Base-by-base conservation (phyloP, 2,329 filamentous ascomycete genomes). In the Talaromyces sp. region DNA sequence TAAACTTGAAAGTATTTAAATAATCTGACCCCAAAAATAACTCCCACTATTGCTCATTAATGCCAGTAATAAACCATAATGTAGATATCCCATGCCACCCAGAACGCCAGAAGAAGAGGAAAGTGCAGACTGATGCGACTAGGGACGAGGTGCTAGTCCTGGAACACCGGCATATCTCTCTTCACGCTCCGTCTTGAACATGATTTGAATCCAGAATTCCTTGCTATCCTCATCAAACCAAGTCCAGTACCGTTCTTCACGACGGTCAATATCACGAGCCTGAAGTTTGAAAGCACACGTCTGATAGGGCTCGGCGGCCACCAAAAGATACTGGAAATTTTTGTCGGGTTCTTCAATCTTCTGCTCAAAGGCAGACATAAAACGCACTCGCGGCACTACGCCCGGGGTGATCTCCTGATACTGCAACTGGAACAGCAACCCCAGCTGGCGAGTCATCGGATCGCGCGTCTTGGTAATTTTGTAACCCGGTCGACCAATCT, bases 321-420 rank as follows among this genome's bases (percentile, higher is more conserved):
- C 90, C 56, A 97, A 82, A 67, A 99, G 81, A 74, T 97, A 99
- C 82, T 99, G 94, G 72, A 88, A 97, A 67, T 87, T 88, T 78
- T 94, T 92, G 75, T 99, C 93, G 11, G 92, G 91, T 66, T 97
- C 91, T 76, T 99, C 94, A 57, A 97, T 82, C 75, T 90, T 92
- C 83, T 99, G 94, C 77, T 96, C 91, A 74, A 92, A 99, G 14
- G 94, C 93, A 74, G 91, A 96, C 92, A 97, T 97, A 76, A 99
- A 96, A 65, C 95, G 87, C 72, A 96, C 91, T 67, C 91, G 88
- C 50, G 94, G 94, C 65, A 84, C 80, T 4, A 89, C 85, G 60
- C 88, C 90, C 7, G 83, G 82, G 10, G 85, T 85, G 65, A 96
- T 93, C 77, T 97, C 92, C 6, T 94, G 92, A 74, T 94, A 97